A percentile compares a stretch with the other conserved stretches of the same genome.
These are phyloP conservation scores for Zasmidium citrigriseum DNA, from an alignment of 2,329 filamentous ascomycete species.

Conservation along the genomic window DNA sequence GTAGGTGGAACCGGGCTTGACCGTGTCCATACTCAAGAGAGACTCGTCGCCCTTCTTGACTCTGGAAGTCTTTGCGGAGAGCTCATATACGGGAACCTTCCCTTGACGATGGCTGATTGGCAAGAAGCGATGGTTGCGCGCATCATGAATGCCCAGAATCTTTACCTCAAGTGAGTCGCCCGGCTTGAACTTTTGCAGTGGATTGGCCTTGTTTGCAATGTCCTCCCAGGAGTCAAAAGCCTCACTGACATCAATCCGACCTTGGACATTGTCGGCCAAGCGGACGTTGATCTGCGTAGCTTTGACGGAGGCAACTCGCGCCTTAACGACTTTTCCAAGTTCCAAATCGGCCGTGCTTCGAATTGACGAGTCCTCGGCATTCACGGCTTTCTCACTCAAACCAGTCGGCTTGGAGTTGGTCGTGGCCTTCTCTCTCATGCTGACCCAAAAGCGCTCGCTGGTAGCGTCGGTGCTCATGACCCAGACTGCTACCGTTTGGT, in stretches of 20 bases:
- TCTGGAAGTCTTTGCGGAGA: slow-evolving; percentile 69
- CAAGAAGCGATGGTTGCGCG: slow-evolving; percentile 85
- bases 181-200: slow-evolving; percentile 71
- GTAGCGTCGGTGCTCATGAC: slow-evolving; percentile 72
- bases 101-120: slow-evolving; percentile 83
- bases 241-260: slow-evolving; percentile 91
- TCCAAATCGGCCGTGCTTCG: slow-evolving; percentile 69
- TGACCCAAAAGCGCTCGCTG: slow-evolving; percentile 68
- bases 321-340: slow-evolving; percentile 73
- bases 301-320: slow-evolving; percentile 79
- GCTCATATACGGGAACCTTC: slow-evolving; percentile 78
- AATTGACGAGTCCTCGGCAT: slow-evolving; percentile 66
- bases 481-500: slow-evolving; percentile 73
- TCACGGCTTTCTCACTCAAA: slow-evolving; percentile 36
- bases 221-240: slow-evolving; percentile 86
- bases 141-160: slow-evolving; percentile 85
- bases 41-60: slow-evolving; percentile 52
- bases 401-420: slow-evolving; percentile 29
- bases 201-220: slow-evolving; percentile 78
- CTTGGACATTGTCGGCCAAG: slow-evolving; percentile 82
- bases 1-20: slow-evolving; percentile 71
- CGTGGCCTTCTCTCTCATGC: slow-evolving; percentile 54
- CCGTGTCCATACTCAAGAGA: slow-evolving; percentile 68
- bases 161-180: slow-evolving; percentile 73
- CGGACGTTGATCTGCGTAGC: slow-evolving; percentile 90